These are phyloP conservation scores for Coniferiporia weirii DNA, from an alignment of 1,284 basidiomycete species.

Conservation along the genomic window DNA sequence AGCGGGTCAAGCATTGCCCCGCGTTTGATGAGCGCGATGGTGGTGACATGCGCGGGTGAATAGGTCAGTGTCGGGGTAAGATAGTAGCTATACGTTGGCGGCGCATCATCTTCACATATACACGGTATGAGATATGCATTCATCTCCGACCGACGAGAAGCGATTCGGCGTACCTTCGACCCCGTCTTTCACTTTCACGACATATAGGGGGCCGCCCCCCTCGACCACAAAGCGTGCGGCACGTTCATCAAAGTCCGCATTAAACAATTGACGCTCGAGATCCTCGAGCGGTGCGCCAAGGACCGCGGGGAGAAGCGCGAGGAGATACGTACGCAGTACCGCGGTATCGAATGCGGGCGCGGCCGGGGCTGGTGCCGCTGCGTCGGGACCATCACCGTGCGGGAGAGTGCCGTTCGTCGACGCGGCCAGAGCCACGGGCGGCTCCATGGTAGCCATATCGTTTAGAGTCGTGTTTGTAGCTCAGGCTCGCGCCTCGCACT, in stretches of 20 bases:
- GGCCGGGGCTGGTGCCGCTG: slow-evolving; percentile 16
- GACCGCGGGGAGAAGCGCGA: slow-evolving; percentile 67
- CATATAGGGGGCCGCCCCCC: slow-evolving; percentile 67
- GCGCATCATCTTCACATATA: slow-evolving; percentile 47
- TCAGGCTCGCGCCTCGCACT: not conserved
- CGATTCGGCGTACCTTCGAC: slow-evolving; percentile 51
- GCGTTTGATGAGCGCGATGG: slow-evolving; percentile 93
- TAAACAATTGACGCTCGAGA: slow-evolving; percentile 57
- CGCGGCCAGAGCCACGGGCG: slow-evolving; percentile 5
- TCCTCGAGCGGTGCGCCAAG: slow-evolving; percentile 61
- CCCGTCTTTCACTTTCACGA: slow-evolving; percentile 72
- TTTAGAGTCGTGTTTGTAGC: not conserved
- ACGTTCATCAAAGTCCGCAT: slow-evolving; percentile 69
- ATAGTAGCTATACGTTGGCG: slow-evolving; percentile 60
- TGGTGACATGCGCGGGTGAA: slow-evolving; percentile 75
- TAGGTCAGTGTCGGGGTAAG: slow-evolving; percentile 76
- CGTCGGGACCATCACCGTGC: slow-evolving; percentile 1
- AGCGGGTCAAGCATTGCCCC: slow-evolving; percentile 77
- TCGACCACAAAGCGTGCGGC: slow-evolving; percentile 71
- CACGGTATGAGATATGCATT: slow-evolving; percentile 12
- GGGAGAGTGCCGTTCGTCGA: slow-evolving; percentile 9
- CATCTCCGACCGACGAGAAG: slow-evolving; percentile 6
- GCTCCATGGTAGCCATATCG: slow-evolving; percentile 14
- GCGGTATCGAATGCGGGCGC: slow-evolving; percentile 27
- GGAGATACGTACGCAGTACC: slow-evolving; percentile 47